These are phyloP conservation scores for Maudiozyma bulderi DNA, from an alignment of 805 yeast genomes.

Conservation along the genomic window DNA sequence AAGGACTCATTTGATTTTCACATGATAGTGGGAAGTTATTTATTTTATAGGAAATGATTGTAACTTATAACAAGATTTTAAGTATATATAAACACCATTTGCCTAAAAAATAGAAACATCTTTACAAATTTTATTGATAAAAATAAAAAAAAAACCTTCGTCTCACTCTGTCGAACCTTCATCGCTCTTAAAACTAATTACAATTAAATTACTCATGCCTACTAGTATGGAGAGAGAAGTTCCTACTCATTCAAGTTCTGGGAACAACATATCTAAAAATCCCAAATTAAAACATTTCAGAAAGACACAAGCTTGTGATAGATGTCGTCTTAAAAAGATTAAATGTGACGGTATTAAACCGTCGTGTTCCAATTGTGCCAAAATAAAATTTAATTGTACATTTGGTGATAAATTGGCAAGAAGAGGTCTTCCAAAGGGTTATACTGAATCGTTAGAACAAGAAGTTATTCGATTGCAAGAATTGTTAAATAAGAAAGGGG, in stretches of 20 bases:
- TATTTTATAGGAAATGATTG: not conserved
- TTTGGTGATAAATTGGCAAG: constrained; percentile 67
- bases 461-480: constrained; percentile 53
- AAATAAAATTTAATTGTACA: constrained; percentile 57
- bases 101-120: too few species aligned
- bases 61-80: too few species aligned
- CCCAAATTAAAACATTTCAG: constrained; percentile 19
- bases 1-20: not conserved
- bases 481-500: constrained; percentile 1
- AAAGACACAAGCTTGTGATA: constrained; percentile 72
- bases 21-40: not conserved
- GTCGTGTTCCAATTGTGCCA: constrained; percentile 52
- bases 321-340: constrained; percentile 49
- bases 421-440: constrained; percentile 73
- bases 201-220: too few species aligned
- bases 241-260: too few species aligned
- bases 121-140: too few species aligned
- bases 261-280: not conserved
- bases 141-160: too few species aligned
- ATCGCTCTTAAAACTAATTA: too few species aligned
- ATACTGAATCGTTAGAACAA: constrained; percentile 64
- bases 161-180: too few species aligned
- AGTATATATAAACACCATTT: too few species aligned
- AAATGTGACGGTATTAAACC: constrained; percentile 48
- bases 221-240: too few species aligned